Evolutionary conservation across 371 early-diverging fungal genomes (phyloP), one percentile per base, ranked within the genome.

Genomic region (Fennellomyces sp.): DNA sequence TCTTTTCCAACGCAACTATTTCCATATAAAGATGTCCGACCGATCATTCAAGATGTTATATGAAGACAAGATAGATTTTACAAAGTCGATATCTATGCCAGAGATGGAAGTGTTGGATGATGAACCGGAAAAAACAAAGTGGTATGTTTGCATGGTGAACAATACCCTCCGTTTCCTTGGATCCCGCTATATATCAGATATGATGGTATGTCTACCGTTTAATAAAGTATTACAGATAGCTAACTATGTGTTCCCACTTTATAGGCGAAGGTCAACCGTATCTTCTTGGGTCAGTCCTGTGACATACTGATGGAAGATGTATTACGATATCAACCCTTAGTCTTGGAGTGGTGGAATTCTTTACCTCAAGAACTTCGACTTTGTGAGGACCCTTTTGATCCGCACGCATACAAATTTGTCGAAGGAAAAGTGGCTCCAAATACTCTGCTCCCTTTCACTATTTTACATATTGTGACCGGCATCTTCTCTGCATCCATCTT

Each of bases 141-240:
- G 8, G 45, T 45, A 21, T 23, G 12, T 23, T 23, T 8, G 21
- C 5, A 8, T 45, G 23, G 17, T 23, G 10, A 45, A 45, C 23
- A 19, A 45, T 23, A 45, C 23, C 5, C 23, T 45, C 23, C 21
- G 2, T 4, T 23, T 45, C 8, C 4, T 45, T 8, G 45, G 45
- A 1, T 4, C n/a, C 23, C 45, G 23, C 5, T 45, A 45, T 45
- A 45, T 45, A 15, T 45, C 45, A 23, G 12, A 4, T 3, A 45
- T 45, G 23, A 45, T 45, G 45, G 45, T 45, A 45, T n/a, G 41
- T n/a, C n/a, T n/a, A n/a, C n/a, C n/a, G n/a, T n/a, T 19, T 15
- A 41, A 41, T 15, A n/a, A 19, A 17, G 1, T n/a, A 41, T 19
- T 41, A 41, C 19, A 39, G 39, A 39, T 15, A 39, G 4, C 39